These are phyloP conservation scores for Penicillium aurantiogriseum DNA, from an alignment of 2,329 filamentous ascomycete genomes.

Conservation along the genomic window DNA sequence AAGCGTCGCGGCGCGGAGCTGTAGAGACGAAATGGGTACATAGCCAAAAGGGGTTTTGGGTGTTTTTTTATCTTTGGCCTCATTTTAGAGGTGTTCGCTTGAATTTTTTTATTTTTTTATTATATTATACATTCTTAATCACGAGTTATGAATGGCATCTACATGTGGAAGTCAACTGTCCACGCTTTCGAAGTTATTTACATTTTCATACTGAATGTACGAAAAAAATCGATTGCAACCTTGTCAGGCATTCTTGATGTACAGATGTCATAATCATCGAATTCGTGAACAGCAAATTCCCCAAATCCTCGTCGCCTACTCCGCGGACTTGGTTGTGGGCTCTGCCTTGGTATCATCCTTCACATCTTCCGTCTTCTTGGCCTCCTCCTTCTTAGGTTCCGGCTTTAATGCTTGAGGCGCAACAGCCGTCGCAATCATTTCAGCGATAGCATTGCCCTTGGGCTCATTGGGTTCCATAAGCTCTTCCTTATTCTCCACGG, in stretches of 20 bases:
- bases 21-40: conserved; percentile 4
- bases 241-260: conserved; percentile 12
- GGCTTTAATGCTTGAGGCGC: neutral
- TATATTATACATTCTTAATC: conserved; percentile 19
- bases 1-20: conserved; percentile 43
- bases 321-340: conserved; percentile 8
- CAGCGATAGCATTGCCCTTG: conserved; percentile 2
- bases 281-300: conserved; percentile 14
- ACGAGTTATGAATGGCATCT: conserved; percentile 24
- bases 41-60: conserved; percentile 18
- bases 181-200: conserved; percentile 3
- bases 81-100: neutral
- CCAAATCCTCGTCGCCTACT: conserved; percentile 23
- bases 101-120: neutral
- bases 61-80: conserved; percentile 11
- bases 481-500: neutral
- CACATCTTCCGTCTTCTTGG: neutral
- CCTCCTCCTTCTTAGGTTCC: conserved; percentile 3
- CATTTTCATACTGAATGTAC: neutral
- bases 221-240: conserved; percentile 3
- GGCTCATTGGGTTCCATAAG: conserved; percentile 10
- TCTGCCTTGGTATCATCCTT: conserved; percentile 14
- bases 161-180: neutral
- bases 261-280: conserved; percentile 20
- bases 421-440: conserved; percentile 3